Evolutionary conservation across 2,329 filamentous ascomycete genomes (phyloP).

Genomic region (Saccharata proteae): DNA sequence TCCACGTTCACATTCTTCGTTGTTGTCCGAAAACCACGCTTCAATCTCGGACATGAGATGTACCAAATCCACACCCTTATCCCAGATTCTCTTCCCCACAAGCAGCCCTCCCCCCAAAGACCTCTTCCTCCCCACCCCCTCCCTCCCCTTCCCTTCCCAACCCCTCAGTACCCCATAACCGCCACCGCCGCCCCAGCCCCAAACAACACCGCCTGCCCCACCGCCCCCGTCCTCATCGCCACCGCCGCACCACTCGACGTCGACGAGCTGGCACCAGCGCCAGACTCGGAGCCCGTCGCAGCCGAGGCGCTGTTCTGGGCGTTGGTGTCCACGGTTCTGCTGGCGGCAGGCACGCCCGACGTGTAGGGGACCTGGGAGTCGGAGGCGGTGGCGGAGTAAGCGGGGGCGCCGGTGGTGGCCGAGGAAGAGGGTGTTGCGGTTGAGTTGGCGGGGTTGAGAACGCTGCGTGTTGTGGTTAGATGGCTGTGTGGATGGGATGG

Average conservation of each 20-base stretch:
- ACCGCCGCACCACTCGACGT: conserved; percentile 15
- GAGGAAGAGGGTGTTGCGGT: conserved; percentile 31
- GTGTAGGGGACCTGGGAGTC: conserved; percentile 43
- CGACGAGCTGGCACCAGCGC: conserved; percentile 8
- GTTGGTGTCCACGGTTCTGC: conserved; percentile 20
- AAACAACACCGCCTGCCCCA: conserved; percentile 37
- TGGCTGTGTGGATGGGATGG: neutral
- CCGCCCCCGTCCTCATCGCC: conserved; percentile 25
- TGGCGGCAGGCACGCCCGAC: conserved; percentile 37
- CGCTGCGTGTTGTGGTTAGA: conserved; percentile 16
- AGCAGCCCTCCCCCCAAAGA: too few species aligned
- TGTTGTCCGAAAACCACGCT: too few species aligned
- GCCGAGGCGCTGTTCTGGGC: conserved; percentile 12
- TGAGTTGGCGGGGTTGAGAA: conserved; percentile 44
- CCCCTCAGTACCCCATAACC: conserved; percentile 1
- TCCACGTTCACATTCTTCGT: too few species aligned
- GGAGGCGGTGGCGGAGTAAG: conserved; percentile 42
- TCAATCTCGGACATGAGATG: too few species aligned
- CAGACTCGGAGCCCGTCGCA: conserved; percentile 11
- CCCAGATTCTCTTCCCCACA: too few species aligned
- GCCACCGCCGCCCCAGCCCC: conserved; percentile 30
- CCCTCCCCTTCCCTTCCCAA: too few species aligned
- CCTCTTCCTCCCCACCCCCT: too few species aligned
- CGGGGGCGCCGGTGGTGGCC: conserved; percentile 36
- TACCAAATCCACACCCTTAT: too few species aligned